Conservation (phyloP, 2,329 filamentous ascomycete species). For the Samsoniella hepiali region DNA sequence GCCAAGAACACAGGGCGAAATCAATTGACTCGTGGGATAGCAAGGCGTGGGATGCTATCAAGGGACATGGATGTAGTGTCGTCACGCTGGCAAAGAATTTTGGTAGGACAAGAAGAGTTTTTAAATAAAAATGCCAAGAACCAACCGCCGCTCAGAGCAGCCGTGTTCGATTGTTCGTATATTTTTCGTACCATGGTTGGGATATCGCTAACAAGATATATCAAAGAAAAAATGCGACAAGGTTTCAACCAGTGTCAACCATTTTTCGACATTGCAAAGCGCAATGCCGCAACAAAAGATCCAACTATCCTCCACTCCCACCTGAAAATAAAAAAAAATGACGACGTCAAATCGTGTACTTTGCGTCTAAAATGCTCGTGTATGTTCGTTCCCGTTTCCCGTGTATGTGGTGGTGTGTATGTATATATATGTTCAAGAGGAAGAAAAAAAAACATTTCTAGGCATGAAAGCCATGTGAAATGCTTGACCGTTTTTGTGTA, state of each 20-base stretch:
- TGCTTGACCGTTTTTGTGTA: conserved; percentile 8
- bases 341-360: conserved; percentile 14
- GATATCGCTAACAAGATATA: conserved; percentile 8
- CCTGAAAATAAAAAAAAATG: background rate
- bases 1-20: too few species aligned
- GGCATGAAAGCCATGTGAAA: conserved; percentile 1
- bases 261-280: background rate
- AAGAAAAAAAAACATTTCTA: background rate
- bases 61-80: background rate
- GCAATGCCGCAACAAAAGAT: background rate
- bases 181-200: background rate
- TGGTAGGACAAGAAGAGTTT: background rate
- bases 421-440: conserved; percentile 7
- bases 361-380: conserved; percentile 6
- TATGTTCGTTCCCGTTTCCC: conserved; percentile 10
- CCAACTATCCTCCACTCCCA: background rate
- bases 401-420: conserved; percentile 6
- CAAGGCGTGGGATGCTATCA: too few species aligned
- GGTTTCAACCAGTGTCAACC: background rate
- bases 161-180: background rate
- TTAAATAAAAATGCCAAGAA: background rate
- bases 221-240: background rate
- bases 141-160: background rate
- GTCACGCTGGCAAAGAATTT: background rate
- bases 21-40: too few species aligned